These are phyloP conservation scores for Crithidia mellificae DNA, from an alignment of 208 protist species.

Conservation along the genomic window DNA sequence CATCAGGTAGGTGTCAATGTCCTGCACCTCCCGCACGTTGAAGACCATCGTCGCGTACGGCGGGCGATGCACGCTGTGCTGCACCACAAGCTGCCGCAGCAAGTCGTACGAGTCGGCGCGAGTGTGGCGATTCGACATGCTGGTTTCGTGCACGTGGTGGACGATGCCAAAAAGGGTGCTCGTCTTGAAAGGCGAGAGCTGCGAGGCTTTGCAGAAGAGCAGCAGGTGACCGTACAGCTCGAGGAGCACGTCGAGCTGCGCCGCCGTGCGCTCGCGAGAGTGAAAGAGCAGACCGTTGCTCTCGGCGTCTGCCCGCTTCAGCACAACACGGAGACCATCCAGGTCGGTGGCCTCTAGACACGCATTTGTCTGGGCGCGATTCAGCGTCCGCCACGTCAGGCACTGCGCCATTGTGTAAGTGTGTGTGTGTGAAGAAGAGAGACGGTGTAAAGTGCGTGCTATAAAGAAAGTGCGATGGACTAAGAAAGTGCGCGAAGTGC, in stretches of 20 bases:
- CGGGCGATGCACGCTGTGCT: constrained; percentile 85
- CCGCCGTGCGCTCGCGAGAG: constrained; percentile 18
- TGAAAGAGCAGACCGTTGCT: constrained; percentile 38
- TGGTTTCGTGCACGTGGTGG: constrained; percentile 61
- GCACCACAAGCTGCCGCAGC: constrained; percentile 72
- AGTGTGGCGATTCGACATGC: constrained; percentile 62
- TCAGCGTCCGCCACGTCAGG: constrained; percentile 71
- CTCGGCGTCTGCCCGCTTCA: constrained; percentile 41
- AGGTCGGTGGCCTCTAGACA: constrained; percentile 60
- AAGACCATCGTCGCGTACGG: constrained; percentile 88
- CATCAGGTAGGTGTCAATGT: constrained; percentile 86
- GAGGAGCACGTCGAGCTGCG: constrained; percentile 64
- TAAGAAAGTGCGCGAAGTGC: too few species aligned
- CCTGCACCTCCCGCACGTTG: constrained; percentile 75
- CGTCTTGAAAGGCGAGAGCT: constrained; percentile 74
- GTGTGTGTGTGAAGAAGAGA: too few species aligned
- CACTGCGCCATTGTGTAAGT: constrained; percentile 33
- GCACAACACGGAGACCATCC: constrained; percentile 41
- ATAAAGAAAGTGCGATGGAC: too few species aligned
- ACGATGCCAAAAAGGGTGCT: constrained; percentile 84
- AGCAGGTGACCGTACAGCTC: constrained; percentile 85
- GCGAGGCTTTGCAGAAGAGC: constrained; percentile 65
- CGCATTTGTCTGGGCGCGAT: constrained; percentile 50
- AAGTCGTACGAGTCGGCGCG: constrained; percentile 69
- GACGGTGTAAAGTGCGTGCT: too few species aligned